These are phyloP conservation scores for Sclerotinia sclerotiorum DNA, from an alignment of 2,329 filamentous ascomycete genomes.

Conservation along the genomic window DNA sequence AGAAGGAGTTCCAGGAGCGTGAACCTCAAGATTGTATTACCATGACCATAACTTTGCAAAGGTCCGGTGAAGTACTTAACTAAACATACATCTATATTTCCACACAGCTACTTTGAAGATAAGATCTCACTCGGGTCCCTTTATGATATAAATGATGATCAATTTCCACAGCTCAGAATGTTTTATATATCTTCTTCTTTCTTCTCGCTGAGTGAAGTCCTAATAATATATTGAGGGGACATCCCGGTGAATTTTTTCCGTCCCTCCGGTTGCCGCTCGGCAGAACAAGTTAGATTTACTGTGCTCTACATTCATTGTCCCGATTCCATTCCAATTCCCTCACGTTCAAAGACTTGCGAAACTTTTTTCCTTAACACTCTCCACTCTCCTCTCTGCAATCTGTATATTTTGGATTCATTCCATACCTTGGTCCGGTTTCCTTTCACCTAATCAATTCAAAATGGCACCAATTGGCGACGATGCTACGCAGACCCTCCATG, in stretches of 20 bases:
- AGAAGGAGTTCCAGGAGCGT: conserved; percentile 14
- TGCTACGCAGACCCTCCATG: conserved; percentile 76
- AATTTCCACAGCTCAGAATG: neutral
- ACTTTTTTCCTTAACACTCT: conserved; percentile 3
- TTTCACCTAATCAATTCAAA: conserved; percentile 44
- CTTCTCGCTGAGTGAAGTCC: neutral
- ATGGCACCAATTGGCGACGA: conserved; percentile 90
- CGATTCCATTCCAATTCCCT: neutral
- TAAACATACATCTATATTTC: neutral
- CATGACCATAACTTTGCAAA: neutral
- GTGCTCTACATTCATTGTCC: neutral
- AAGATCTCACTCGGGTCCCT: conserved; percentile 12
- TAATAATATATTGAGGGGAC: conserved; percentile 12
- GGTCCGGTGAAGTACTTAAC: neutral
- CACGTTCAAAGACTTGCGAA: conserved; percentile 5
- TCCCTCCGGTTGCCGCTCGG: conserved; percentile 17
- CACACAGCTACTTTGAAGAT: neutral
- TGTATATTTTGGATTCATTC: conserved; percentile 22
- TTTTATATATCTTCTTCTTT: neutral
- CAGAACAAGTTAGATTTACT: conserved; percentile 14
- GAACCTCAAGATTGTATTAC: neutral
- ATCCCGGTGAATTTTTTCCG: conserved; percentile 20
- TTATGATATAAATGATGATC: conserved; percentile 1
- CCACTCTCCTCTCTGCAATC: conserved; percentile 4
- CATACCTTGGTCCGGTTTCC: conserved; percentile 37